Conservation (phyloP, 176 grass and related monocot genomes). For the Calamus simplicifolius region DNA sequence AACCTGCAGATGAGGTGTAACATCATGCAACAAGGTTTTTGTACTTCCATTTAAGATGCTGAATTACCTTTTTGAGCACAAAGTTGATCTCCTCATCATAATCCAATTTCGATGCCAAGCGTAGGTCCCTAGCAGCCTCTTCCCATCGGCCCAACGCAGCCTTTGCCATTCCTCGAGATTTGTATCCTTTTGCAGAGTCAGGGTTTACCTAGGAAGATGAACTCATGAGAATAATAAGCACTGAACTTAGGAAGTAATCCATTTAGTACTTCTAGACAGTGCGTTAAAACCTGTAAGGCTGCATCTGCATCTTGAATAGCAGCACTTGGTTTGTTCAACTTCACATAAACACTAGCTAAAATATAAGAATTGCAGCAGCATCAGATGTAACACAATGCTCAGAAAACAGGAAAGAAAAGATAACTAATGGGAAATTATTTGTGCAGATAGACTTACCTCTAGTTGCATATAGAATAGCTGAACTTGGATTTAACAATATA, state of each 20-base stretch:
- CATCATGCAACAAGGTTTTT: conserved; percentile 5
- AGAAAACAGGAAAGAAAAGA: too few relatives aligned
- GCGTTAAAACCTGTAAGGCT: conserved; percentile 43
- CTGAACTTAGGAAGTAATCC: too few relatives aligned
- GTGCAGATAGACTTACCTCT: conserved; percentile 31
- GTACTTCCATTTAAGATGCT: conserved; percentile 1
- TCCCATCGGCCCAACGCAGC: conserved; percentile 62
- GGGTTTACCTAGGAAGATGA: conserved; percentile 45
- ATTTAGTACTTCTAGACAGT: neutral
- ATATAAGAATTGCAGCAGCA: neutral
- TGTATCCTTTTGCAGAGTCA: conserved; percentile 77
- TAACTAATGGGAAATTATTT: too few relatives aligned
- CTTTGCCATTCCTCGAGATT: conserved; percentile 64
- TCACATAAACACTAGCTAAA: conserved; percentile 46
- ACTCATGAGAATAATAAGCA: neutral
- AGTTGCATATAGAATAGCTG: conserved; percentile 58
- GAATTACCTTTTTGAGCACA: conserved; percentile 54
- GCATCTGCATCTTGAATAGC: conserved; percentile 67
- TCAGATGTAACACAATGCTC: too few relatives aligned
- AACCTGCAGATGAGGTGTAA: conserved; percentile 34
- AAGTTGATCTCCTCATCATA: conserved; percentile 61
- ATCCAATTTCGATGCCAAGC: conserved; percentile 59
- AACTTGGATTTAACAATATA: conserved; percentile 54
- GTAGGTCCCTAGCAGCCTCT: conserved; percentile 57
- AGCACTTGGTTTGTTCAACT: conserved; percentile 52